These are phyloP conservation scores for Sclerotinia nivalis DNA, from an alignment of 2,329 filamentous ascomycete genomes.

Conservation along the genomic window DNA sequence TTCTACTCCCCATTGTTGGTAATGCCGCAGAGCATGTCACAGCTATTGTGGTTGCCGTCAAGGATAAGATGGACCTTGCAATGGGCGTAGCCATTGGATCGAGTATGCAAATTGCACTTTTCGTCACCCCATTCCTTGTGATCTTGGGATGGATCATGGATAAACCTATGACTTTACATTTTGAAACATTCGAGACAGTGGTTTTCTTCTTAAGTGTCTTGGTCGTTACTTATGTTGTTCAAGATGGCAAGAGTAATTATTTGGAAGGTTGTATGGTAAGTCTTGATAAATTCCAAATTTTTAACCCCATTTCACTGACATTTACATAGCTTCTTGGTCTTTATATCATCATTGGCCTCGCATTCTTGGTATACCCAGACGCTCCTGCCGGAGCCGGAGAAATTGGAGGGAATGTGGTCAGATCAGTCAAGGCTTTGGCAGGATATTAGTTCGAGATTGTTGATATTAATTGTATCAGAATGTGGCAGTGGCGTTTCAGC, in stretches of 20 bases:
- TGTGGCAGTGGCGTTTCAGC: conserved; percentile 12
- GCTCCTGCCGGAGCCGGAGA: conserved; percentile 38
- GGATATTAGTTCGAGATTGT: conserved; percentile 18
- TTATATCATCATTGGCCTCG: conserved; percentile 60
- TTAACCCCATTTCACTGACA: conserved; percentile 7
- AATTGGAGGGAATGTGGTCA: conserved; percentile 16
- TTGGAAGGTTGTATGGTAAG: conserved; percentile 71
- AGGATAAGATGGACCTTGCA: conserved; percentile 73
- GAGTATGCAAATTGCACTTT: conserved; percentile 77
- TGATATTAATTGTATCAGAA: background rate
- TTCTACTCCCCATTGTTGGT: conserved; percentile 75
- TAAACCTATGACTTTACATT: conserved; percentile 71
- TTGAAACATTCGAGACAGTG: conserved; percentile 78
- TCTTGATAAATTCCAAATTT: background rate
- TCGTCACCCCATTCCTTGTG: conserved; percentile 77
- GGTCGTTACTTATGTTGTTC: conserved; percentile 73
- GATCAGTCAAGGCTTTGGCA: conserved; percentile 20
- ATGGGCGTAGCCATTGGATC: conserved; percentile 80
- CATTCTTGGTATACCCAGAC: conserved; percentile 62
- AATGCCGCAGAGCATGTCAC: conserved; percentile 81
- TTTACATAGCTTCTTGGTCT: conserved; percentile 52
- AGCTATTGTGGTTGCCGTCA: conserved; percentile 70
- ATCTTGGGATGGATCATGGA: conserved; percentile 74
- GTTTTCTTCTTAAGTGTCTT: conserved; percentile 74
- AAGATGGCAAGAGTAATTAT: conserved; percentile 84